Base-by-base conservation (phyloP, 139 green algal genomes). In the Closterium sp. region DNA sequence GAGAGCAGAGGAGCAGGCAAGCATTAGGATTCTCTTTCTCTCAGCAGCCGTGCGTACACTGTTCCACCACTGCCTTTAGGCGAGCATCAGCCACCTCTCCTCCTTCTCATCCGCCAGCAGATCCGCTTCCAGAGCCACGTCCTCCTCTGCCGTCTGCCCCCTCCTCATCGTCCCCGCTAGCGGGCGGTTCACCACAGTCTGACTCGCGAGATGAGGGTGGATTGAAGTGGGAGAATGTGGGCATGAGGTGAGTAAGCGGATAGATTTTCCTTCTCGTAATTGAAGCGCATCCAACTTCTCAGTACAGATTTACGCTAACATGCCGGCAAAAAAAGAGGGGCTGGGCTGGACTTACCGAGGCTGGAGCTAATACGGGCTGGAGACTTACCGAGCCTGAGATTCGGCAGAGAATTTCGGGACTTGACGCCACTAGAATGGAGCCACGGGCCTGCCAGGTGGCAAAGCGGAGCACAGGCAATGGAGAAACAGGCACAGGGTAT, bases 101-200 rank as follows among this genome's bases (percentile, higher is more conserved):
- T 99, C 98, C 96, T 99, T 99, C 86, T 96, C 95, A 91, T 99
- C 98, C 4, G 97, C 97, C 85, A 99, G 97, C 91, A 99, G 96
- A 31, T 99, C 97, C 88, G 93, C 90, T 95, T 99, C 98, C 31
- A 99, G 95, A 28, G 96, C 96, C 30, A 88, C 38, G 94, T 99
- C 98, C 88, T 95, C 93, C 86, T 95, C 89, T 32, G 70, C 27
- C 31, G 92, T 95, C 34, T 92, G 92, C 21, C 95, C 95, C 0
- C 98, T 96, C 87, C 93, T 92, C 38, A 98, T 94, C 2, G 98
- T 99, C 87, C 98, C 98, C 21, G 98, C 98, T 42, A 99, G 96
- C 22, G 98, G 96, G 88, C 97, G 95, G 95, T 97, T 97, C 70
- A 96, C 95, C 62, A 96, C 89, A 32, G 70, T 87, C 42, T 32